These are phyloP conservation scores for Xerocomus cyaneibrunnescens DNA, from an alignment of 1,284 basidiomycete genomes.

Conservation along the genomic window DNA sequence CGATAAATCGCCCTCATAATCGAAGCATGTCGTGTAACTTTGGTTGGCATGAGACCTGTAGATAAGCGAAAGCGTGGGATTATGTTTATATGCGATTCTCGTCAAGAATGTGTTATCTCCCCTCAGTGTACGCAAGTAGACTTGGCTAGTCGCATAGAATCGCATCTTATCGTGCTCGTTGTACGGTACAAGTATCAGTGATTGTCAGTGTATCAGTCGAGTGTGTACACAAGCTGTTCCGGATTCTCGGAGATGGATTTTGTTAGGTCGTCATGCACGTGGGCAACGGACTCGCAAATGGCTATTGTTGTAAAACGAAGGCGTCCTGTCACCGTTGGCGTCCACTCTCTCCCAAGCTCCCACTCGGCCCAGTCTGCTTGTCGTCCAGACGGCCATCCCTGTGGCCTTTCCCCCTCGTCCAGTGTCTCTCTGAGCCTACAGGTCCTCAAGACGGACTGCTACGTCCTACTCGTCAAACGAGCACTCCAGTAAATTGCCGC, in stretches of 20 bases:
- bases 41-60: background rate
- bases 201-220: background rate
- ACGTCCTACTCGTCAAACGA: background rate
- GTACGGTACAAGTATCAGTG: background rate
- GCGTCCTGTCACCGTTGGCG: background rate
- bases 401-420: background rate
- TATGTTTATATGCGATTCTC: no score
- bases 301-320: conserved; percentile 10
- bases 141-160: background rate
- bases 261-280: conserved; percentile 13
- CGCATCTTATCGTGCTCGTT: conserved; percentile 1
- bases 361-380: background rate
- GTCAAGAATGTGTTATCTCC: background rate
- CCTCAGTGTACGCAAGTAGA: background rate
- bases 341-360: conserved; percentile 1
- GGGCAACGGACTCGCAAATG: conserved; percentile 1
- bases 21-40: background rate
- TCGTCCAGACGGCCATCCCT: background rate
- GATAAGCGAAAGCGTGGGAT: background rate
- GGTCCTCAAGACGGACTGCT: background rate
- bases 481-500: conserved; percentile 1
- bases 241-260: background rate
- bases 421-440: background rate
- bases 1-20: background rate
- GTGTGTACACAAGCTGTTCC: background rate